A percentile compares a stretch with the other conserved stretches of the same genome.
Conservation (phyloP, 1,139 yeast genomes). For the Debaryomycetaceae sp. region DNA sequence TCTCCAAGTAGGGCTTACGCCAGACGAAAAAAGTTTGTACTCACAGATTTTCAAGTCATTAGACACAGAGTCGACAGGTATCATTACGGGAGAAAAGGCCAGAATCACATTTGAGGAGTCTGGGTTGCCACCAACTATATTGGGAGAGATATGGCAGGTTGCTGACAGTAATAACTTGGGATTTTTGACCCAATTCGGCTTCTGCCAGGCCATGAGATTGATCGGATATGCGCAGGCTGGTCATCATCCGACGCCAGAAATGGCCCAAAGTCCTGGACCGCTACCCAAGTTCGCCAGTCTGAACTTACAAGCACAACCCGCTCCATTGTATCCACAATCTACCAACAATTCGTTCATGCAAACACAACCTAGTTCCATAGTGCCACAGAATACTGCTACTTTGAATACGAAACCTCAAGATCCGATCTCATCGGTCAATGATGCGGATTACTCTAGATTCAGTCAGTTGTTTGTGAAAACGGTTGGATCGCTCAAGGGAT, state of each 20-base stretch:
- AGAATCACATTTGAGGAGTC: slow-evolving; percentile 81
- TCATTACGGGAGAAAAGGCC: slow-evolving; percentile 90
- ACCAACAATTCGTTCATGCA: slow-evolving; percentile 47
- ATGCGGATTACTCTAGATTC: slow-evolving; percentile 68
- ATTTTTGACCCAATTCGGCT: slow-evolving; percentile 75
- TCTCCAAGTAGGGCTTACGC: slow-evolving; percentile 55
- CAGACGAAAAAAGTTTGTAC: slow-evolving; percentile 74
- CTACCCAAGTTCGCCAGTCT: slow-evolving; percentile 50
- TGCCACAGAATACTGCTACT: slow-evolving; percentile 36
- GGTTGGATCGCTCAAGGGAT: slow-evolving; percentile 49
- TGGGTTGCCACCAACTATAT: slow-evolving; percentile 69
- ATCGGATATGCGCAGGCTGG: slow-evolving; percentile 89
- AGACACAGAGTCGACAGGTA: slow-evolving; percentile 76
- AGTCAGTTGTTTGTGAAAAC: slow-evolving; percentile 72
- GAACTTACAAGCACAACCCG: slow-evolving; percentile 18
- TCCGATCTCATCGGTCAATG: slow-evolving; percentile 58
- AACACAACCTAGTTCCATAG: slow-evolving; percentile 39
- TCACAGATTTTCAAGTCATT: slow-evolving; percentile 73
- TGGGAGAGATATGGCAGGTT: slow-evolving; percentile 93
- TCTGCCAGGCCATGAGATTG: slow-evolving; percentile 81
- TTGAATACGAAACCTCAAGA: slow-evolving; percentile 29
- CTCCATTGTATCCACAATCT: slow-evolving; percentile 30
- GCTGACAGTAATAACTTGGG: slow-evolving; percentile 88
- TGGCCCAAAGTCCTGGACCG: slow-evolving; percentile 57
- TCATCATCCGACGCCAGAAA: slow-evolving; percentile 46